Conservation (phyloP, 306 rosid genomes). For the Acacia melanoxylon region DNA sequence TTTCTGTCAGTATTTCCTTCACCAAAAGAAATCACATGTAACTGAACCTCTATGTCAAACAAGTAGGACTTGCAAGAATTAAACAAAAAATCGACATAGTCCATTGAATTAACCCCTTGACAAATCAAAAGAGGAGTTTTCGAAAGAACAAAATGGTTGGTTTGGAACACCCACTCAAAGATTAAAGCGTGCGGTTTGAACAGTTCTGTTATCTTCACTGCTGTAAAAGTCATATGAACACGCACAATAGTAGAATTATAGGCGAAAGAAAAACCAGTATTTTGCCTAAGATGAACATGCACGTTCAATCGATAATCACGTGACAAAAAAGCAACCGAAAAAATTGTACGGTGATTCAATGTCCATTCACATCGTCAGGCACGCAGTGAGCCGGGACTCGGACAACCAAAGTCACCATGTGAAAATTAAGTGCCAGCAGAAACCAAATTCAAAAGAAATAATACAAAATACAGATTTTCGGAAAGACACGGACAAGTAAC, state of each 20-base stretch:
- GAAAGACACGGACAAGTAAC: too few relatives aligned
- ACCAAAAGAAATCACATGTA: not conserved
- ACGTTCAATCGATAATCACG: not conserved
- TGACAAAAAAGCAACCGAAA: not conserved
- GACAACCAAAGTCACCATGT: not conserved
- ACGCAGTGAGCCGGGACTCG: not conserved
- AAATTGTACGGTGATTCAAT: not conserved
- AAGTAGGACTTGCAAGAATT: not conserved
- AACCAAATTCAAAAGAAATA: not conserved
- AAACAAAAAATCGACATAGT: not conserved
- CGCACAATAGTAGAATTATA: not conserved
- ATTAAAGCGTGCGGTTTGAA: not conserved
- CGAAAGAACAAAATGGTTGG: not conserved
- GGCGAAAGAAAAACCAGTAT: not conserved
- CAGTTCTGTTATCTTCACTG: conserved; percentile 1
- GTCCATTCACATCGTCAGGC: not conserved
- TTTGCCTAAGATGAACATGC: not conserved
- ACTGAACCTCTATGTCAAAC: conserved; percentile 10
- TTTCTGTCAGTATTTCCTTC: not conserved
- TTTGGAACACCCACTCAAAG: not conserved
- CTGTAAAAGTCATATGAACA: not conserved
- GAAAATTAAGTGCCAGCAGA: not conserved
- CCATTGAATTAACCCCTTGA: not conserved
- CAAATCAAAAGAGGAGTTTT: not conserved
- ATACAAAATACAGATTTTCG: not conserved